phyloP scores from a whole-genome alignment of 345 rosid genomes.

The Arabidopsis suecica region DNA sequence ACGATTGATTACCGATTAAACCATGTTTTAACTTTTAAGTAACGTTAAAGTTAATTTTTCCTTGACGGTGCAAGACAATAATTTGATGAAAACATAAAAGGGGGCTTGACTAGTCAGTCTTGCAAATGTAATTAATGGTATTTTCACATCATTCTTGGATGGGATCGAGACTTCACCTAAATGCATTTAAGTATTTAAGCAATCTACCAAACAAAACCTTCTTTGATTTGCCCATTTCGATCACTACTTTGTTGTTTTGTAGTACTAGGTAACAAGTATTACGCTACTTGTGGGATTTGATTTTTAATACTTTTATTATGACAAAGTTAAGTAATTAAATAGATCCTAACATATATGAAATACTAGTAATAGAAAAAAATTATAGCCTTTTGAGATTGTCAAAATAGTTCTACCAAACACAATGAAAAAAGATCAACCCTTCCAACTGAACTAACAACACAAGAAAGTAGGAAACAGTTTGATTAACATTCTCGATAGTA shows the following conservation, averaged over 20 bases:
- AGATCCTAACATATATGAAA: background rate
- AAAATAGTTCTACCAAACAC: background rate
- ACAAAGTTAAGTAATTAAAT: background rate
- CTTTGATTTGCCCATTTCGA: background rate
- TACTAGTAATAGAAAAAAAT: background rate
- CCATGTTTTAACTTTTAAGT: constrained; percentile 13
- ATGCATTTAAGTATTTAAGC: constrained; percentile 13
- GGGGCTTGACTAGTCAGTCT: constrained; percentile 28
- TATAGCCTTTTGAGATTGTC: background rate
- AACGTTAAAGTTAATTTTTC: constrained; percentile 6
- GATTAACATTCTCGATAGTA: background rate
- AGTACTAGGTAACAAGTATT: background rate
- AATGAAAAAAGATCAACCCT: background rate
- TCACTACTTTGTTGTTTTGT: constrained; percentile 11
- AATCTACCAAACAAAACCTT: constrained; percentile 38
- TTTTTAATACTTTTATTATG: background rate
- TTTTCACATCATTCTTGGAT: constrained; percentile 16
- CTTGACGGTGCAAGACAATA: constrained; percentile 26
- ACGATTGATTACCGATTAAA: background rate
- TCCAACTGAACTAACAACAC: constrained; percentile 1
- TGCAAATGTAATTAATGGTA: constrained; percentile 34
- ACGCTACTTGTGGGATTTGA: background rate
- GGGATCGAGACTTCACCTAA: constrained; percentile 28
- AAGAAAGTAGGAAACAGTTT: background rate
- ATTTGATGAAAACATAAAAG: constrained; percentile 22